Evolutionary conservation across 352 stramenopile species (phyloP).

Genomic region (Globisporangium paddicum): DNA sequence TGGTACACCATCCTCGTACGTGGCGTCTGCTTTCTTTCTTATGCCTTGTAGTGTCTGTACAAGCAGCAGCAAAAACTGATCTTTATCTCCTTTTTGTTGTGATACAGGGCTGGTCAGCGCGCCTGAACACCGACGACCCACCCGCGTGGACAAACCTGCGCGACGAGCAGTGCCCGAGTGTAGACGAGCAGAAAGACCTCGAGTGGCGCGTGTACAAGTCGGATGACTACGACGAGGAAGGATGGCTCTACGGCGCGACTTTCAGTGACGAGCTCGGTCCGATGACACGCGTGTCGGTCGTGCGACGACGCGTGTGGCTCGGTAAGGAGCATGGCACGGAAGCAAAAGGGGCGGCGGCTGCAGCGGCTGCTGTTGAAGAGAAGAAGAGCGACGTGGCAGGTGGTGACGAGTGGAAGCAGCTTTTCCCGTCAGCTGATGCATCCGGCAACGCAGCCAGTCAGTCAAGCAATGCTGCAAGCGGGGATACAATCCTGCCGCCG

Average conservation of each 20-base stretch:
- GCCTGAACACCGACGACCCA: conserved; percentile 64
- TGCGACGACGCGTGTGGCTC: conserved; percentile 83
- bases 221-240: conserved; percentile 82
- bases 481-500: conserved; percentile 18
- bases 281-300: conserved; percentile 56
- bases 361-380: not conserved
- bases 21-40: not conserved
- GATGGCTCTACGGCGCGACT: conserved; percentile 73
- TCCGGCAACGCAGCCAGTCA: conserved; percentile 1
- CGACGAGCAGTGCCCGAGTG: conserved; percentile 34
- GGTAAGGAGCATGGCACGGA: conserved; percentile 30
- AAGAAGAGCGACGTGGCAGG: not conserved
- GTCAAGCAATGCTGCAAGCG: conserved; percentile 4
- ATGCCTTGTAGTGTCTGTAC: not conserved
- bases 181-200: conserved; percentile 55
- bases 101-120: conserved; percentile 66
- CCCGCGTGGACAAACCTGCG: conserved; percentile 58
- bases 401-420: conserved; percentile 29
- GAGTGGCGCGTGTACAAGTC: conserved; percentile 80
- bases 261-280: conserved; percentile 62
- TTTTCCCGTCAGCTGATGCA: conserved; percentile 23
- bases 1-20: conserved; percentile 78
- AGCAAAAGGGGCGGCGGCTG: conserved; percentile 13
- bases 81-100: not conserved
- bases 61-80: not conserved